These are phyloP conservation scores for Heritiera fomes DNA, from an alignment of 345 rosid genomes.

Conservation along the genomic window DNA sequence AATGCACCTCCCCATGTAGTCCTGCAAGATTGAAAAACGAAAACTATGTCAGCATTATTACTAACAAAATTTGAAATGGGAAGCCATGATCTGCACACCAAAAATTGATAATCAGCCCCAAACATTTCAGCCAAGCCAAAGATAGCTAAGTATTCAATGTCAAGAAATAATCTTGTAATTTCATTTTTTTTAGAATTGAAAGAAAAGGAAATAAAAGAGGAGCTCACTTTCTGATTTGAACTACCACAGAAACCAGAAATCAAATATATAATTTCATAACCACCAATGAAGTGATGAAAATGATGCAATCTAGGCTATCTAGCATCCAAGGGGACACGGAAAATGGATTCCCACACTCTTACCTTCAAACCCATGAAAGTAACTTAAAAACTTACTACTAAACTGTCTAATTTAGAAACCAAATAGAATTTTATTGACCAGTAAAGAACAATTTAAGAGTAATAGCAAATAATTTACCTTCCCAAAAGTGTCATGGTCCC, in stretches of 20 bases:
- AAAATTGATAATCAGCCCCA: background rate
- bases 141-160: background rate
- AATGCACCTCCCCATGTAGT: slow-evolving; percentile 93
- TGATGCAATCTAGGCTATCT: background rate
- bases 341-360: background rate
- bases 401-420: background rate
- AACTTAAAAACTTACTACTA: background rate
- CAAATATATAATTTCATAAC: background rate
- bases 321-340: background rate
- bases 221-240: background rate
- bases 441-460: background rate
- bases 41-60: background rate
- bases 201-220: background rate
- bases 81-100: background rate
- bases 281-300: background rate
- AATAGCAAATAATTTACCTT: slow-evolving; percentile 56
- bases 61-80: background rate
- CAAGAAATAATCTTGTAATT: background rate
- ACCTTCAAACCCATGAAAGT: background rate
- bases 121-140: background rate
- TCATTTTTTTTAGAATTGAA: background rate
- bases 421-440: background rate
- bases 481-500: slow-evolving; percentile 98
- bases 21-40: slow-evolving; percentile 45
- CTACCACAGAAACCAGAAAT: background rate